phyloP scores from a whole-genome alignment of 371 early-diverging fungal genomes.

The Syncephalastrum contaminatum region DNA sequence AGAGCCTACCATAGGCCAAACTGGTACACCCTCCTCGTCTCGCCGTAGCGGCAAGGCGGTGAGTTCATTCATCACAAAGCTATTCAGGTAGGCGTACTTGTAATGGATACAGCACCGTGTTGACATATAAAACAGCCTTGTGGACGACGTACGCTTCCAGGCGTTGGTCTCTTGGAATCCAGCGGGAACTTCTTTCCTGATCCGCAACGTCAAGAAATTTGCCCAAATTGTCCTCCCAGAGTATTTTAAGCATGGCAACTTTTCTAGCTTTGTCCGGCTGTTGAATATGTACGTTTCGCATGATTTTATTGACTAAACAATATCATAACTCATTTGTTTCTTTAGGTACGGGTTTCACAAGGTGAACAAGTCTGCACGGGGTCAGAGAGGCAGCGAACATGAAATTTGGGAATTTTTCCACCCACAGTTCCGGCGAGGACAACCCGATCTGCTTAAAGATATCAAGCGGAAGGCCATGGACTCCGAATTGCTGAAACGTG shows the following conservation, averaged over 20 bases:
- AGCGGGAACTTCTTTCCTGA: constrained; percentile 82
- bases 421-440: constrained; percentile 47
- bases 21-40: too few relatives aligned
- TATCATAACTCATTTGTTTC: background rate
- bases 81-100: constrained; percentile 14
- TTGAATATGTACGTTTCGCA: constrained; percentile 66
- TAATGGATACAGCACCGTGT: background rate
- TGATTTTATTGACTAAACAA: background rate
- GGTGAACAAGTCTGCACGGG: constrained; percentile 66
- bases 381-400: constrained; percentile 70
- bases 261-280: constrained; percentile 80
- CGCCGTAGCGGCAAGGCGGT: constrained; percentile 7
- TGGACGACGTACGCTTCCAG: constrained; percentile 69
- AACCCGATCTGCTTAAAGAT: constrained; percentile 44
- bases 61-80: constrained; percentile 29
- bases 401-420: constrained; percentile 59
- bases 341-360: constrained; percentile 67
- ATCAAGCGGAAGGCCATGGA: constrained; percentile 68
- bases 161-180: constrained; percentile 81
- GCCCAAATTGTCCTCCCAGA: constrained; percentile 74
- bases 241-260: constrained; percentile 82
- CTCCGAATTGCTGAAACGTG: constrained; percentile 66
- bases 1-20: too few relatives aligned
- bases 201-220: constrained; percentile 83
- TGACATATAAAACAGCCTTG: constrained; percentile 56